These are phyloP conservation scores for Amborella trichopoda DNA, from an alignment of 164 flowering plant genomes.

Conservation along the genomic window DNA sequence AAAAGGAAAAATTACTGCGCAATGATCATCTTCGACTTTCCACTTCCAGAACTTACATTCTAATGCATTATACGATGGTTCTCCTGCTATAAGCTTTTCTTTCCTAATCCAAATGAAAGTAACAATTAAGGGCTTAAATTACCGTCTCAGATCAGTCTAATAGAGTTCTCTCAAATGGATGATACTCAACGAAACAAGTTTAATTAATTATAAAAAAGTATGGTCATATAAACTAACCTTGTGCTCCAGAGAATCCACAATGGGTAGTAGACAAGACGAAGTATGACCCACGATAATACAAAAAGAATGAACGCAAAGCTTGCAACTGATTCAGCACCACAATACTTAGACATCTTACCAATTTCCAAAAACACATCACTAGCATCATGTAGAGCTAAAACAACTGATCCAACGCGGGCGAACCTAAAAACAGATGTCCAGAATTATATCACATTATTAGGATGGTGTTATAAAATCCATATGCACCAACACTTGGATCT, in stretches of 20 bases:
- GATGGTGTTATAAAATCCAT: no score
- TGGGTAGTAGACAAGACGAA: slow-evolving; percentile 84
- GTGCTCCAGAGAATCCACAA: slow-evolving; percentile 92
- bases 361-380: slow-evolving; percentile 86
- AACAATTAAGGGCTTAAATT: no score
- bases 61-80: no score
- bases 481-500: no score
- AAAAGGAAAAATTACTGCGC: no score
- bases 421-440: slow-evolving; percentile 30
- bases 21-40: no score
- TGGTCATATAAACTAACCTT: slow-evolving; percentile 40
- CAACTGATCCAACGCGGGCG: slow-evolving; percentile 82
- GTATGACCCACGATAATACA: slow-evolving; percentile 62
- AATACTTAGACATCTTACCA: slow-evolving; percentile 90
- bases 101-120: no score
- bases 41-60: no score
- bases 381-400: slow-evolving; percentile 95
- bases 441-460: background rate
- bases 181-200: background rate
- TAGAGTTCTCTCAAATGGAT: no score
- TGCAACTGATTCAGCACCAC: slow-evolving; percentile 64
- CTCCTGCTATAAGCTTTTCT: no score
- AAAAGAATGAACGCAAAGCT: slow-evolving; percentile 63
- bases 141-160: no score
- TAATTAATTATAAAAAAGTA: background rate